These are phyloP conservation scores for Nitzschia sp. DNA, from an alignment of 108 stramenopile species.

Conservation along the genomic window DNA sequence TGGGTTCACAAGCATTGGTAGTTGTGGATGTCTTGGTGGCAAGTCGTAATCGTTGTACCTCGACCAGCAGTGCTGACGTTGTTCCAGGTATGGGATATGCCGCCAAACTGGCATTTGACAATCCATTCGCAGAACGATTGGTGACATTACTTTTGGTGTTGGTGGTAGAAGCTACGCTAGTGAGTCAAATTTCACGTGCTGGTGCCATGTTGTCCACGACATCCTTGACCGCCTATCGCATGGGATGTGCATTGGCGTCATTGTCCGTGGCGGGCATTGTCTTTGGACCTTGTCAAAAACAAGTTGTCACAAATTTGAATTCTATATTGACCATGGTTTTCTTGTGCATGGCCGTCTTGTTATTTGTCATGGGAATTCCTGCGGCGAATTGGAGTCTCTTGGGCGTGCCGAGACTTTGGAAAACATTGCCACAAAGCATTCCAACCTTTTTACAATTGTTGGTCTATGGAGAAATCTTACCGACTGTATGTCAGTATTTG, in stretches of 20 bases:
- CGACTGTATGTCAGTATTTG: slow-evolving; percentile 14
- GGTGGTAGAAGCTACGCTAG: slow-evolving; percentile 19
- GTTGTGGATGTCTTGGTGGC: not conserved
- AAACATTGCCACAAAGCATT: not conserved
- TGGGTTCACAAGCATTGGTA: not conserved
- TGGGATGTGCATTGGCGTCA: slow-evolving; percentile 15
- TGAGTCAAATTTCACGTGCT: slow-evolving; percentile 24
- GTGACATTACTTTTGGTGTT: not conserved
- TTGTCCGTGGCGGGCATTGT: slow-evolving; percentile 10
- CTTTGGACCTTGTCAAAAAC: not conserved
- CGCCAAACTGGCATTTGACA: not conserved
- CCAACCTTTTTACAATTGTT: slow-evolving; percentile 24
- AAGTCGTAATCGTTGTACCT: not conserved
- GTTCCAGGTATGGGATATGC: not conserved
- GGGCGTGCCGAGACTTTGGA: not conserved
- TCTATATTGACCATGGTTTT: slow-evolving; percentile 11
- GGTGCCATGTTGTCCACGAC: slow-evolving; percentile 7
- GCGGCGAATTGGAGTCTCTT: slow-evolving; percentile 14
- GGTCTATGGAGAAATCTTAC: slow-evolving; percentile 24
- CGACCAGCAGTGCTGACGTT: not conserved
- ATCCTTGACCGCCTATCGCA: not conserved
- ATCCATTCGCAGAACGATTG: not conserved
- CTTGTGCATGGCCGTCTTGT: not conserved
- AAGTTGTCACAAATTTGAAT: not conserved
- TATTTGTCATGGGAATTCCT: slow-evolving; percentile 5